Evolutionary conservation across 2,329 filamentous ascomycete species (phyloP).

Genomic region (Aspergillus sp.): DNA sequence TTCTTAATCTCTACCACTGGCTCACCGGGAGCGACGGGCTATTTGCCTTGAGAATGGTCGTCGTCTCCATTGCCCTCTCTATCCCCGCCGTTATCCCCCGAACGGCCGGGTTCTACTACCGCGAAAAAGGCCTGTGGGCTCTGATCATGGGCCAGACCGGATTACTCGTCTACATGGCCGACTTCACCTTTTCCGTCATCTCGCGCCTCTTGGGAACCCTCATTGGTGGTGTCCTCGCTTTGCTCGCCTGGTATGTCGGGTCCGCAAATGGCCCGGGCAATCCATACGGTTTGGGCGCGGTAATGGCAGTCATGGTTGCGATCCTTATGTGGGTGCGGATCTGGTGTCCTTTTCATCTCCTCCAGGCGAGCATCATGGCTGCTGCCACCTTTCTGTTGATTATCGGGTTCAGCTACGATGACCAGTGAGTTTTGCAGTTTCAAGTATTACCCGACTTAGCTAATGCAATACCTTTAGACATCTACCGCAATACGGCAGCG

Average conservation of each 20-base stretch:
- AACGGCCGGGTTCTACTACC: conserved; percentile 56
- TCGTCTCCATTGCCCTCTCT: conserved; percentile 50
- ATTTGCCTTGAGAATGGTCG: conserved; percentile 54
- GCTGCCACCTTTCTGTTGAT: conserved; percentile 51
- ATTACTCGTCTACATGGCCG: conserved; percentile 55
- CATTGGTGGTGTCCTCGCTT: conserved; percentile 53
- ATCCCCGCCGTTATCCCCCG: conserved; percentile 50
- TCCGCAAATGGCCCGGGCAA: conserved; percentile 55
- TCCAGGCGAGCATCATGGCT: conserved; percentile 44
- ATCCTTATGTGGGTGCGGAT: conserved; percentile 43
- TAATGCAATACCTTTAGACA: conserved; percentile 33
- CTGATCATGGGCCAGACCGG: conserved; percentile 57
- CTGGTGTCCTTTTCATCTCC: conserved; percentile 35
- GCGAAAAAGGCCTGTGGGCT: conserved; percentile 58
- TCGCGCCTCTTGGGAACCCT: conserved; percentile 51
- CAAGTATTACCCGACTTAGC: no score
- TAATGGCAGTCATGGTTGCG: conserved; percentile 38
- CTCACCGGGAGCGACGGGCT: conserved; percentile 49
- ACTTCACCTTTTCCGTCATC: conserved; percentile 55
- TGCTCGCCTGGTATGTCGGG: conserved; percentile 59
- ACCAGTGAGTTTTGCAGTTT: conserved; percentile 41
- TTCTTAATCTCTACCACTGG: conserved; percentile 45
- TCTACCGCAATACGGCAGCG: conserved; percentile 51
- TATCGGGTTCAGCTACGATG: conserved; percentile 54
- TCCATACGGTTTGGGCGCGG: conserved; percentile 55